Base-by-base conservation (phyloP, 108 stramenopile species). In the Discostella pseudostelligera region DNA sequence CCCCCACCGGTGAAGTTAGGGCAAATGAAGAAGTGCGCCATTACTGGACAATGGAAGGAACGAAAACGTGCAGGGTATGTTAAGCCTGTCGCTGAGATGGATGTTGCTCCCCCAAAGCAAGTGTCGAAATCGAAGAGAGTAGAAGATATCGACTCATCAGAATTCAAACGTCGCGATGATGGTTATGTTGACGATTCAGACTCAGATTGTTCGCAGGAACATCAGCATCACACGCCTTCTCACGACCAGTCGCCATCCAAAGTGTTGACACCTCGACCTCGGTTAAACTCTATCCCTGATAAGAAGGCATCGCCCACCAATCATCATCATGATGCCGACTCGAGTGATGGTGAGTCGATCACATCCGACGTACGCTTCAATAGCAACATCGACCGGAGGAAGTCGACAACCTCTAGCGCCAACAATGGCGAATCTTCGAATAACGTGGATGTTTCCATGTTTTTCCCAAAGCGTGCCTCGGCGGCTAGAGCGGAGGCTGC, bases 401-500 rank as follows among this genome's bases (percentile, higher is more conserved):
- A 62, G 61, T 29, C 5, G 20, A 21, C 60, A 55, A 0, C 17
- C 25, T 44, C 60, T 51, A 24, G 26, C 20, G 32, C 32, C 32
- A 32, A 32, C 5, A 32, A 32, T 5, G 32, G 3, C 5, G 22
- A 51, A 51, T 9, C 3, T 11, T 51, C 50, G 50, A 28, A 26
- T 24, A 26, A 26, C 26, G 1, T 26, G 22, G 54, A 56, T 57
- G 42, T 57, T 63, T 47, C 48, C 26, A 40, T 48, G 13, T 68
- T 65, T 26, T 48, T 77, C 28, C 76, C 76, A 29, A 77, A 70
- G 36, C 68, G 76, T 19, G 67, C 76, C 26, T 65, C 76, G 40
- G 76, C 76, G 8, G 76, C 76, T 26, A 65, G 61, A 21, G 68
- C 69, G 19, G 76, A 77, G 60, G 69, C 59, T 70, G 69, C 76